A percentile compares a stretch with the other conserved stretches of the same genome.
Conservation (phyloP, 768 basidiomycete genomes). For the Xerocomellus dryophilus region DNA sequence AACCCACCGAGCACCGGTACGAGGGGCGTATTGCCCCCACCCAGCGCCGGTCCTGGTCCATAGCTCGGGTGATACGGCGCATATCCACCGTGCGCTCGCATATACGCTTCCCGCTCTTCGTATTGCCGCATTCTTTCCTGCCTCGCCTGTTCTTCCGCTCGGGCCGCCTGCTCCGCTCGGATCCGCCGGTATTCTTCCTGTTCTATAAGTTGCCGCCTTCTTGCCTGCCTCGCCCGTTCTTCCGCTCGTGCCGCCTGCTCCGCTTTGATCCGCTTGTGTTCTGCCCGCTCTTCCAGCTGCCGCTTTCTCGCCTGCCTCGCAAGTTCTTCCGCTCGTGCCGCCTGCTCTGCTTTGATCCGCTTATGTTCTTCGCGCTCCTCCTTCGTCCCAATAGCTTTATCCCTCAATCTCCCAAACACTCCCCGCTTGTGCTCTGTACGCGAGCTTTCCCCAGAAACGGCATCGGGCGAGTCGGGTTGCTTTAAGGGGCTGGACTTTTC, state of each 20-base stretch:
- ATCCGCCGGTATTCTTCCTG: conserved; percentile 43
- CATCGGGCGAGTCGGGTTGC: not conserved
- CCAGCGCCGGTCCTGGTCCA: not conserved
- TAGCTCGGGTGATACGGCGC: conserved; percentile 28
- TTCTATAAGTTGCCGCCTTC: conserved; percentile 29
- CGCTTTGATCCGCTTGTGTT: not conserved
- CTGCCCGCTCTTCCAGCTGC: conserved; percentile 30
- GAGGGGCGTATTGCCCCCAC: conserved; percentile 10
- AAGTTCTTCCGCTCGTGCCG: conserved; percentile 21
- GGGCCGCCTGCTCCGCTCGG: conserved; percentile 31
- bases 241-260: too few species aligned
- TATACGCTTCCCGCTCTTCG: conserved; percentile 34
- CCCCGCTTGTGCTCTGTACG: conserved; percentile 42
- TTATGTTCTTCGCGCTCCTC: conserved; percentile 56
- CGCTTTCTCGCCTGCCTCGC: conserved; percentile 16
- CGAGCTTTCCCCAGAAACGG: not conserved
- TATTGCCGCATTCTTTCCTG: conserved; percentile 19
- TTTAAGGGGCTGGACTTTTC: not conserved
- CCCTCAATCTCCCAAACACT: conserved; percentile 59
- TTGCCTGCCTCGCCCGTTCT: too few species aligned
- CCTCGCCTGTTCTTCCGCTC: conserved; percentile 18
- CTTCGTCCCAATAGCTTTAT: conserved; percentile 60
- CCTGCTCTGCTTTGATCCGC: conserved; percentile 32
- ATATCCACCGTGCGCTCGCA: conserved; percentile 34
- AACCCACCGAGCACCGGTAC: conserved; percentile 39